Conservation (phyloP, 495 filamentous ascomycete species). For the Hypoxylon lienhwacheense region DNA sequence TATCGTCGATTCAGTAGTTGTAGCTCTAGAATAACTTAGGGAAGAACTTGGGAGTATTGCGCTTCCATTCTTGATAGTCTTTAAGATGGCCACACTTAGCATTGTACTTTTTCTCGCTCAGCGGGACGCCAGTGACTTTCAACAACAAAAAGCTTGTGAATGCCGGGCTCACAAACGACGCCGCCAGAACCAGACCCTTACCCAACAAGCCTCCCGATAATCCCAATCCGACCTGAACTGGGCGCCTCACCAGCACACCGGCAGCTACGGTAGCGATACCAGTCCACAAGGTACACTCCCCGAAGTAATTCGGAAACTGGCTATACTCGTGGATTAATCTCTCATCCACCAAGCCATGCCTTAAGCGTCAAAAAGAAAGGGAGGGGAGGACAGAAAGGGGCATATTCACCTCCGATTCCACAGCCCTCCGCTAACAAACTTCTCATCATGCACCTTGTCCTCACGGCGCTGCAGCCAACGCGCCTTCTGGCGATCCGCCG, state of each 20-base stretch:
- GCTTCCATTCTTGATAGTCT: slow-evolving; percentile 69
- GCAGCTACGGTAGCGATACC: slow-evolving; percentile 58
- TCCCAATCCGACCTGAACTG: slow-evolving; percentile 52
- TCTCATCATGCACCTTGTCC: slow-evolving; percentile 62
- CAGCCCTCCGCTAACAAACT: slow-evolving; percentile 61
- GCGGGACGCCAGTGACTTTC: slow-evolving; percentile 61
- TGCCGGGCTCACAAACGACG: slow-evolving; percentile 61
- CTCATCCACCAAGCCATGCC: neutral
- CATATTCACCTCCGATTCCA: slow-evolving; percentile 51
- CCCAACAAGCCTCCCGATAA: slow-evolving; percentile 46
- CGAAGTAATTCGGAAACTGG: slow-evolving; percentile 69
- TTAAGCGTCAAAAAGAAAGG: no score
- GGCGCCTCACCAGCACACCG: slow-evolving; percentile 51
- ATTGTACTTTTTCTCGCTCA: slow-evolving; percentile 68
- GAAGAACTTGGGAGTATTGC: slow-evolving; percentile 64
- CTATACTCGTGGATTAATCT: slow-evolving; percentile 32
- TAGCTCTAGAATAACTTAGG: slow-evolving; percentile 56
- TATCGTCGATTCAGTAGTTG: no score
- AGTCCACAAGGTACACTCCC: slow-evolving; percentile 65
- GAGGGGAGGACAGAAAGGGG: no score
- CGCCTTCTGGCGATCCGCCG: slow-evolving; percentile 62
- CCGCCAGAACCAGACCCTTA: slow-evolving; percentile 43
- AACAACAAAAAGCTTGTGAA: slow-evolving; percentile 63
- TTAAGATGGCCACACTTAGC: slow-evolving; percentile 61
- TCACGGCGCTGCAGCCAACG: slow-evolving; percentile 58